A percentile compares a stretch with the other conserved stretches of the same genome.
Conservation (phyloP, 1,139 yeast species). For the Pichia sp. region DNA sequence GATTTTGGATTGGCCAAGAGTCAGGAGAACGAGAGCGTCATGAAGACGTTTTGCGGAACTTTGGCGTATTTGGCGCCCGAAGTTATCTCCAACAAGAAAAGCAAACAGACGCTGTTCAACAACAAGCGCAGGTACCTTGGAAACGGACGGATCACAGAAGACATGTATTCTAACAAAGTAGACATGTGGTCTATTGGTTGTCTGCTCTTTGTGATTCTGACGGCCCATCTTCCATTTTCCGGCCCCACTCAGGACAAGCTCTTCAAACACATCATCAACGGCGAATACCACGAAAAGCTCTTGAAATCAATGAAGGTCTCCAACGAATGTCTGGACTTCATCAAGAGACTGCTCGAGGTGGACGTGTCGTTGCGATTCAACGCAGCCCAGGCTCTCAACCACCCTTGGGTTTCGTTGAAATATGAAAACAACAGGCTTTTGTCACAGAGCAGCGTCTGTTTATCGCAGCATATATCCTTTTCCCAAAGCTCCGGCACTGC, state of each 20-base stretch:
- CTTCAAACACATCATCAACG: slow-evolving; percentile 65
- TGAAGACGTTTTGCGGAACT: slow-evolving; percentile 76
- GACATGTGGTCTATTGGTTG: slow-evolving; percentile 98
- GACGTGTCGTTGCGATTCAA: slow-evolving; percentile 64
- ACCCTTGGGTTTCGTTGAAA: slow-evolving; percentile 53
- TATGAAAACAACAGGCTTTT: slow-evolving; percentile 17
- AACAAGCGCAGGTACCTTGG: slow-evolving; percentile 23
- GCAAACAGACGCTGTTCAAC: slow-evolving; percentile 8
- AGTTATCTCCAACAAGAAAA: slow-evolving; percentile 57
- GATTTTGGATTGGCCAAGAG: slow-evolving; percentile 84
- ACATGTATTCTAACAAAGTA: slow-evolving; percentile 72
- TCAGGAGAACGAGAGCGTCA: slow-evolving; percentile 63
- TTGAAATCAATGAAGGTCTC: slow-evolving; percentile 61
- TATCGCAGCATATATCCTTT: slow-evolving; percentile 48
- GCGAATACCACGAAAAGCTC: slow-evolving; percentile 77
- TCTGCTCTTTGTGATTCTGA: slow-evolving; percentile 76
- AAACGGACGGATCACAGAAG: slow-evolving; percentile 25
- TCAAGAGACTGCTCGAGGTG: slow-evolving; percentile 60
- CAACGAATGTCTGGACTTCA: slow-evolving; percentile 57
- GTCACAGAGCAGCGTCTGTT: slow-evolving; percentile 37
- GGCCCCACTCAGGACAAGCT: slow-evolving; percentile 85
- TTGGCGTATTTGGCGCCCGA: slow-evolving; percentile 92
- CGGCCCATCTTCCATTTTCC: slow-evolving; percentile 90
- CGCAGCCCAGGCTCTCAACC: slow-evolving; percentile 64
- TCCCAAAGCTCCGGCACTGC: too few species aligned